phyloP scores from a whole-genome alignment of 1,139 yeast genomes.

The Kodamaea alishanica region DNA sequence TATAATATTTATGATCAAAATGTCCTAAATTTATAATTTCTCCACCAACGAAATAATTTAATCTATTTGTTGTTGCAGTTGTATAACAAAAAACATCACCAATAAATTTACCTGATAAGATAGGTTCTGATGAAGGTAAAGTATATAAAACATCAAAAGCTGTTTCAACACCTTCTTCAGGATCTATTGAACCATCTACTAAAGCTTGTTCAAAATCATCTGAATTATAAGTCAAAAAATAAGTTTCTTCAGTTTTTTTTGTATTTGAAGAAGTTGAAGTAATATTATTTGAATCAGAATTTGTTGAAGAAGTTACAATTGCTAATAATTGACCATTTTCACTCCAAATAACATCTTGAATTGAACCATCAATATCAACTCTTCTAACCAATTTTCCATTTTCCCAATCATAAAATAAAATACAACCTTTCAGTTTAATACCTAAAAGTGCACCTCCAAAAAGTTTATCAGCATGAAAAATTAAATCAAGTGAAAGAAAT shows the following conservation, averaged over 20 bases:
- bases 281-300: conserved; percentile 14
- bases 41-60: conserved; percentile 94
- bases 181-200: conserved; percentile 55
- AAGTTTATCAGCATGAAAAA: conserved; percentile 74
- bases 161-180: conserved; percentile 84
- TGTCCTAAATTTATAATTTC: conserved; percentile 90
- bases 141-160: conserved; percentile 84
- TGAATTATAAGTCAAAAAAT: conserved; percentile 70
- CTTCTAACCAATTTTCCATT: conserved; percentile 78
- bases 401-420: conserved; percentile 93
- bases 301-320: conserved; percentile 51
- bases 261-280: conserved; percentile 15
- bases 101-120: conserved; percentile 89
- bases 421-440: conserved; percentile 73
- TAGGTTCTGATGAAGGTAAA: conserved; percentile 63
- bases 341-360: conserved; percentile 84
- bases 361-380: conserved; percentile 69
- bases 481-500: conserved; percentile 59
- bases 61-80: conserved; percentile 71
- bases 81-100: conserved; percentile 96
- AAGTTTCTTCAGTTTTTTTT: conserved; percentile 59
- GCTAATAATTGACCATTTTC: conserved; percentile 89
- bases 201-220: conserved; percentile 64
- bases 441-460: conserved; percentile 87
- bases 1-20: conserved; percentile 82